Conservation (phyloP, 2,329 filamentous ascomycete species). For the Onygenales sp. region DNA sequence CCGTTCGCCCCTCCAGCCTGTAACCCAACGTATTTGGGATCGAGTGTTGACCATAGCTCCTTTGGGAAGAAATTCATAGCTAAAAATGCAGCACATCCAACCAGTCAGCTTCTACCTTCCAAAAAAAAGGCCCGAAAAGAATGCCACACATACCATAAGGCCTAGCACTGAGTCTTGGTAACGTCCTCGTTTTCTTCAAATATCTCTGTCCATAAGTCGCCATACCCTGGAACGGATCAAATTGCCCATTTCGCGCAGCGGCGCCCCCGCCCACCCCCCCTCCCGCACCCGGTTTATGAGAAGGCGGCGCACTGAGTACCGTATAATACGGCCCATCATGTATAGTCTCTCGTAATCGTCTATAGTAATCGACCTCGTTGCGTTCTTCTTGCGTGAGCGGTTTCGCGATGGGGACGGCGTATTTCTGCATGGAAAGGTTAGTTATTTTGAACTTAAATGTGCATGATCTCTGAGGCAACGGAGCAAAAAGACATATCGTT, state of each 20-base stretch:
- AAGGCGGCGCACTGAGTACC: constrained; percentile 35
- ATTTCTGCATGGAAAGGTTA: constrained; percentile 22
- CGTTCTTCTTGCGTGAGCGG: constrained; percentile 34
- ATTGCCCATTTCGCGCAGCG: constrained; percentile 30
- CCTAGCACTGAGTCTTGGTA: constrained; percentile 46
- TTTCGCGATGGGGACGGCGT: constrained; percentile 24
- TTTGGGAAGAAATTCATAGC: constrained; percentile 50
- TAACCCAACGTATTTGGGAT: constrained; percentile 29
- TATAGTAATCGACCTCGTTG: constrained; percentile 40
- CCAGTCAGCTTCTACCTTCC: not conserved
- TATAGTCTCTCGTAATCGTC: constrained; percentile 43
- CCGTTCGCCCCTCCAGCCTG: constrained; percentile 25
- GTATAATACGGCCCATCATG: constrained; percentile 54
- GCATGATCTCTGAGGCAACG: not conserved
- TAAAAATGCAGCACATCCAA: constrained; percentile 15
- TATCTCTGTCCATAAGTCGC: constrained; percentile 52
- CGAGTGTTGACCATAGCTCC: constrained; percentile 47
- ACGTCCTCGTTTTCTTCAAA: constrained; percentile 43
- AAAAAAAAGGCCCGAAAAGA: not conserved
- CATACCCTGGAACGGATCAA: constrained; percentile 54
- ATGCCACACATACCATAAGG: constrained; percentile 43
- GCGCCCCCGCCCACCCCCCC: constrained; percentile 23
- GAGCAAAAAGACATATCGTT: too few species aligned
- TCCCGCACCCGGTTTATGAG: constrained; percentile 6
- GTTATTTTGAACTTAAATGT: not conserved